A percentile compares a stretch with the other conserved stretches of the same genome.
phyloP scores from a whole-genome alignment of 345 rosid species.

The Viola odorata region DNA sequence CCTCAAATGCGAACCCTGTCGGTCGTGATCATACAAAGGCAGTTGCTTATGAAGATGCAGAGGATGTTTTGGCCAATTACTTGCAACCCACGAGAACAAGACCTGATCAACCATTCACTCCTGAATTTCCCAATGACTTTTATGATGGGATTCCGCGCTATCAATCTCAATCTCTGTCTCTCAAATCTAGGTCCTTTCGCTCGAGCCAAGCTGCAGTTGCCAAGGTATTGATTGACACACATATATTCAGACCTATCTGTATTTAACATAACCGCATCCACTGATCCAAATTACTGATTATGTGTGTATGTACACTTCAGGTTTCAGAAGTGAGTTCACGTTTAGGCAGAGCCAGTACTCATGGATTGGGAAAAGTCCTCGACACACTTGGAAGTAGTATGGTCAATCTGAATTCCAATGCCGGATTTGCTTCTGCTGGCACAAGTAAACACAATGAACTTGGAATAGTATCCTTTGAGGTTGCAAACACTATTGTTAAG shows the following conservation, averaged over 20 bases:
- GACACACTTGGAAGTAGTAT: slow-evolving; percentile 95
- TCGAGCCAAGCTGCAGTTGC: slow-evolving; percentile 52
- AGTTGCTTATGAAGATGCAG: too few relatives aligned
- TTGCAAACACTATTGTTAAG: slow-evolving; percentile 91
- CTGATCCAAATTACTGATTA: too few relatives aligned
- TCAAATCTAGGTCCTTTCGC: slow-evolving; percentile 43
- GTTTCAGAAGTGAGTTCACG: slow-evolving; percentile 67
- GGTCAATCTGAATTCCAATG: slow-evolving; percentile 56
- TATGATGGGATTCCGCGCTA: slow-evolving; percentile 74
- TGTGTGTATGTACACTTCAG: slow-evolving; percentile 18
- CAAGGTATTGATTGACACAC: slow-evolving; percentile 29
- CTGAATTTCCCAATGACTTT: slow-evolving; percentile 20
- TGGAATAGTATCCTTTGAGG: slow-evolving; percentile 83
- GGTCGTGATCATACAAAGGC: too few relatives aligned
- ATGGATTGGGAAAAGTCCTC: slow-evolving; percentile 75
- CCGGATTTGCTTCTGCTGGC: slow-evolving; percentile 63
- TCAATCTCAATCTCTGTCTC: slow-evolving; percentile 13
- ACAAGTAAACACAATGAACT: slow-evolving; percentile 73
- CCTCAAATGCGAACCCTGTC: too few relatives aligned
- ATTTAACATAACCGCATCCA: too few relatives aligned
- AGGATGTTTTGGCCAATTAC: slow-evolving; percentile 11
- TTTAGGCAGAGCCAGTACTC: slow-evolving; percentile 77
- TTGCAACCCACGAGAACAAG: slow-evolving; percentile 26
- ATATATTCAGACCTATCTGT: too few relatives aligned
- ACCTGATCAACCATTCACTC: slow-evolving; percentile 2